Conservation (phyloP, 176 grass and related monocot genomes). For the Musa troglodytarum region DNA sequence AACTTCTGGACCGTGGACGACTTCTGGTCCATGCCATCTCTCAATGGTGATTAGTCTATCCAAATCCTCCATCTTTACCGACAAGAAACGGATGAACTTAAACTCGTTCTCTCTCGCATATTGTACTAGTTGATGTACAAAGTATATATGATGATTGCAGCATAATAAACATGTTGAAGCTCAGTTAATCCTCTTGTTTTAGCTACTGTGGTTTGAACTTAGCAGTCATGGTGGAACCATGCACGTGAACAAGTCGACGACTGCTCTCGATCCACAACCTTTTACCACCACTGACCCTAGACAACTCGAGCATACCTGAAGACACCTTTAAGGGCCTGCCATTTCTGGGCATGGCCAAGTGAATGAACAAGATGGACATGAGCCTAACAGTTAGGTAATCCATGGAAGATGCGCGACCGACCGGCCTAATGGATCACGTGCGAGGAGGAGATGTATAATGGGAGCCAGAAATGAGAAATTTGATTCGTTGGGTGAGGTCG, state of each 20-base stretch:
- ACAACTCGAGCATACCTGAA: slow-evolving; percentile 2
- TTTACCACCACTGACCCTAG: not conserved
- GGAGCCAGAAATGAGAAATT: not conserved
- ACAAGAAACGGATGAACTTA: not conserved
- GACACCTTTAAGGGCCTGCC: not conserved
- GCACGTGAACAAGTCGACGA: too few relatives aligned
- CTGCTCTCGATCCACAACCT: too few relatives aligned
- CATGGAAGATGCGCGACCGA: not conserved
- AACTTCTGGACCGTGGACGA: slow-evolving; percentile 42
- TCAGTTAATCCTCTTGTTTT: too few relatives aligned
- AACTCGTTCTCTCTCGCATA: not conserved
- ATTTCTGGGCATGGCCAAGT: not conserved
- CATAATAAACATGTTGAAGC: too few relatives aligned
- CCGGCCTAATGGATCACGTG: slow-evolving; percentile 10
- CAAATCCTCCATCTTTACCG: too few relatives aligned
- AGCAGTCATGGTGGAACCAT: not conserved
- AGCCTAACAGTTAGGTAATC: slow-evolving; percentile 19
- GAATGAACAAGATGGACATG: not conserved
- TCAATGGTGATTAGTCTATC: not conserved
- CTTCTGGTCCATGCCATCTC: slow-evolving; percentile 38
- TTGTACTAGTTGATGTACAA: not conserved
- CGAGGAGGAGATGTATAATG: not conserved
- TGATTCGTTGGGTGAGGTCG: not conserved
- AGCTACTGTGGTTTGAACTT: too few relatives aligned
- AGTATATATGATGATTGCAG: too few relatives aligned